Evolutionary conservation across 129 eudicot genomes (phyloP).

Genomic region (Arctium lappa): DNA sequence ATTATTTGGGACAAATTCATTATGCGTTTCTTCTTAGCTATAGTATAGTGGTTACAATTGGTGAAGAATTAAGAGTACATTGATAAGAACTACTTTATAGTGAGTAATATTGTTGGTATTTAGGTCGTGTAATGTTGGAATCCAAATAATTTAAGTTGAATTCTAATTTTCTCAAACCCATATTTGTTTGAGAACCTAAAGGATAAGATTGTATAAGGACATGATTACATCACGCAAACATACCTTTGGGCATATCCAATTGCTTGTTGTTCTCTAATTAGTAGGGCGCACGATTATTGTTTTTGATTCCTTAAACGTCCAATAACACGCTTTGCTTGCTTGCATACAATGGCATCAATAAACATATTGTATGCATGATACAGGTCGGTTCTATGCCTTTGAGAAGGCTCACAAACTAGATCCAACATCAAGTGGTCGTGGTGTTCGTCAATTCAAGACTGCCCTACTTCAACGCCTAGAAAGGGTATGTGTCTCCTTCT

Average conservation of each 20-base stretch:
- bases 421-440: slow-evolving; percentile 97
- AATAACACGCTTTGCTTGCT: not conserved
- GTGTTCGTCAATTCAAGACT: slow-evolving; percentile 95
- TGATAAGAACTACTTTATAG: not conserved
- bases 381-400: slow-evolving; percentile 94
- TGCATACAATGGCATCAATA: not conserved
- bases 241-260: not conserved
- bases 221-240: no score
- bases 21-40: not conserved
- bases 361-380: slow-evolving; percentile 16
- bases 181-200: not conserved
- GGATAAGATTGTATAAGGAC: not conserved
- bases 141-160: not conserved
- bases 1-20: not conserved
- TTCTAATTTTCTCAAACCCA: not conserved
- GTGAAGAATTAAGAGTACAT: not conserved
- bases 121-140: not conserved
- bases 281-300: not conserved
- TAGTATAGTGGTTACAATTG: not conserved
- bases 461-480: slow-evolving; percentile 90
- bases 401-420: slow-evolving; percentile 89
- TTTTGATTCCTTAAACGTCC: not conserved
- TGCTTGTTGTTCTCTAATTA: not conserved
- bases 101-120: not conserved
- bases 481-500: slow-evolving; percentile 41